Conservation (phyloP, 257 asterid genomes). For the Ballota nigra region DNA sequence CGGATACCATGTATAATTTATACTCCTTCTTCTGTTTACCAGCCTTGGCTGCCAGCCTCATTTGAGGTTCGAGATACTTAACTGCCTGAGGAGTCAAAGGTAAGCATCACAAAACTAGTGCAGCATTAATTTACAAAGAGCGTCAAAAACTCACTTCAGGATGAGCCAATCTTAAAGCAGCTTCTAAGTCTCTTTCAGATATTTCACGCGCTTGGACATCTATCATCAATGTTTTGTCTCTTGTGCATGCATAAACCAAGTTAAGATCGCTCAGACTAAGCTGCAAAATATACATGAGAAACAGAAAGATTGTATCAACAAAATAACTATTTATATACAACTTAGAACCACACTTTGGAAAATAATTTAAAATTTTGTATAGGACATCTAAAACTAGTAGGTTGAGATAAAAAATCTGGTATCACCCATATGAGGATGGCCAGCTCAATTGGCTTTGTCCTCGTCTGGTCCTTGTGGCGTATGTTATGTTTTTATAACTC, state of each 20-base stretch:
- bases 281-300: constrained; percentile 48
- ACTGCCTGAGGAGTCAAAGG: constrained; percentile 63
- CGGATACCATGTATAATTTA: constrained; percentile 71
- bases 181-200: constrained; percentile 84
- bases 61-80: constrained; percentile 88
- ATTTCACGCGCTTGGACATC: constrained; percentile 92
- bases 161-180: constrained; percentile 92
- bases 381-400: not conserved
- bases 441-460: not conserved
- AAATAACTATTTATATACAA: not conserved
- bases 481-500: not conserved
- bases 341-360: not conserved
- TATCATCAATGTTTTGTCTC: constrained; percentile 95
- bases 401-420: not conserved
- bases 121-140: constrained; percentile 19
- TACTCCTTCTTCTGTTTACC: constrained; percentile 85
- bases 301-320: constrained; percentile 14
- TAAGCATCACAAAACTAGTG: constrained; percentile 30
- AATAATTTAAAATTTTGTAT: not conserved
- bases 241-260: constrained; percentile 97
- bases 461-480: not conserved
- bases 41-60: constrained; percentile 81
- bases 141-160: constrained; percentile 61
- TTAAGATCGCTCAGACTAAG: constrained; percentile 85
- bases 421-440: not conserved